Evolutionary conservation across 768 basidiomycete species (phyloP), one percentile per base, ranked within the genome.

Genomic region (Suillus weaverae): DNA sequence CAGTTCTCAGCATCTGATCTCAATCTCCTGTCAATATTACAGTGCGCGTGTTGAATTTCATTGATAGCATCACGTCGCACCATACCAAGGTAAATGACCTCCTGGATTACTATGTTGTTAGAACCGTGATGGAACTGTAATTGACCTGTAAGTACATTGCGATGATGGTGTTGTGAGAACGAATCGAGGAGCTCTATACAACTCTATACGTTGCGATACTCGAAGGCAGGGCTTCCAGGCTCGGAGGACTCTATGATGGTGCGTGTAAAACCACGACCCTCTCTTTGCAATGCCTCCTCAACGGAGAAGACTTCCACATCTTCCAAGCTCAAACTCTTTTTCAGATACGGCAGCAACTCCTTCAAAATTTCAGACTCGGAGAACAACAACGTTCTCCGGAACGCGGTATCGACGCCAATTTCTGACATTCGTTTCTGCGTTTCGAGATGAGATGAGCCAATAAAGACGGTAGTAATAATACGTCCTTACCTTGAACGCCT

Each of bases 221-320:
- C 90, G 71, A 95, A 91, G 5, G 89, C 89, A 54, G 95, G 95
- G 41, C 80, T 83, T 11, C 92, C 94, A 39, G 96, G 96, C 78
- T 96, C 94, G 13, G 94, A 91, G n/a, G 80, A 79, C 64, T 95
- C 94, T 51, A 95, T 88, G 69, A 94, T 89, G 64, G 73, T 79
- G 71, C 84, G 83, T 18, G 84, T 86, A 74, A 86, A 93, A 0
- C 90, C 90, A 2, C 79, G 76, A 16, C 78, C 83, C 50, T 78
- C 79, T 66, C 83, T 85, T 61, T 81, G 78, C 70, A 83, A 72
- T 3, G 89, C 91, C 55, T 91, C 89, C 20, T 91, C 87, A 1
- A 89, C 89, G 3, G 86, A 82, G 64, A 88, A 72, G 14, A 94
- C 83, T 67, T 91, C 89, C 2, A 86, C 92, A 63, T 92, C 87